A percentile compares a stretch with the other conserved stretches of the same genome.
phyloP scores from a whole-genome alignment of 805 yeast genomes.

The Sugiyamaella qingdaonensis region DNA sequence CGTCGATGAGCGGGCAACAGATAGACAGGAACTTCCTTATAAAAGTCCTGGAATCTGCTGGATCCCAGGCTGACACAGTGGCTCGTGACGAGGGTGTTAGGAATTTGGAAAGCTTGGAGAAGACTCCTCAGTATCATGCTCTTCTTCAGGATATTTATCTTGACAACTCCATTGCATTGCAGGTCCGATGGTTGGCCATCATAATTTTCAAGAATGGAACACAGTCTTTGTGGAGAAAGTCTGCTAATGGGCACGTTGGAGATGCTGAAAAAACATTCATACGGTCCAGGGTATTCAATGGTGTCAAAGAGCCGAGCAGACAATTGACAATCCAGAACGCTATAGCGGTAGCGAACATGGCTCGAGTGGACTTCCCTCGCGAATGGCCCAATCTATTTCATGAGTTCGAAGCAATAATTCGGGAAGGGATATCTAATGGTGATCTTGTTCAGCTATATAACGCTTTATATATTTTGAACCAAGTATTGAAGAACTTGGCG shows the following conservation, averaged over 20 bases:
- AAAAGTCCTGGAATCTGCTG: conserved; percentile 43
- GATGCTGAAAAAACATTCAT: conserved; percentile 70
- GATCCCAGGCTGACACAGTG: conserved; percentile 32
- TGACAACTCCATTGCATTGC: conserved; percentile 54
- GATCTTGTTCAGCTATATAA: conserved; percentile 50
- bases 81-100: conserved; percentile 65
- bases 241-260: conserved; percentile 29
- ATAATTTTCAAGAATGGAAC: conserved; percentile 86
- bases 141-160: conserved; percentile 57
- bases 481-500: conserved; percentile 68
- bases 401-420: conserved; percentile 36
- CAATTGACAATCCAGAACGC: conserved; percentile 82
- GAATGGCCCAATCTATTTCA: conserved; percentile 85
- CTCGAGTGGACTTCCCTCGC: conserved; percentile 77
- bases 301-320: conserved; percentile 64
- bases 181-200: conserved; percentile 79
- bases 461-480: conserved; percentile 63
- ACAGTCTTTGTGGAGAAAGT: conserved; percentile 77
- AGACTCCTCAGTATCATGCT: conserved; percentile 53
- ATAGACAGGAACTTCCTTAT: conserved; percentile 15
- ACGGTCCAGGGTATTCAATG: conserved; percentile 51
- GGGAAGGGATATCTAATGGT: conserved; percentile 33
- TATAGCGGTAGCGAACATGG: conserved; percentile 71
- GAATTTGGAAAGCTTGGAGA: conserved; percentile 68
- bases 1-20: neutral